Conservation (phyloP, 2,329 filamentous ascomycete genomes). For the Fusarium sp. region DNA sequence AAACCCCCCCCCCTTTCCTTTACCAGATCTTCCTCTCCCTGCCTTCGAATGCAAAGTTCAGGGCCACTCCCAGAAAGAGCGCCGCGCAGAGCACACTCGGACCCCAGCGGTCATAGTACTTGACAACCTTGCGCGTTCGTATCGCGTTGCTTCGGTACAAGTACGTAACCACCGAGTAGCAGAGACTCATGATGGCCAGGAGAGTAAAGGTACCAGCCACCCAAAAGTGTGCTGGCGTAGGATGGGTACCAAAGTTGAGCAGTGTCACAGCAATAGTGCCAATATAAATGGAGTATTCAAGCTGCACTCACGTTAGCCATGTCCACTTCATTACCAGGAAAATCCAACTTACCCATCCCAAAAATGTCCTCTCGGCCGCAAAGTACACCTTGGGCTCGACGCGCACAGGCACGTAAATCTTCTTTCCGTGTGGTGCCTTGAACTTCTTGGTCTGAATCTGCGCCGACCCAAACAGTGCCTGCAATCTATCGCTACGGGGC, state of each 20-base stretch:
- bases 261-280: conserved; percentile 87
- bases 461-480: conserved; percentile 65
- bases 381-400: conserved; percentile 99
- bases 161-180: conserved; percentile 87
- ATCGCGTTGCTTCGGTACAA: conserved; percentile 90
- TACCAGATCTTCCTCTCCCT: conserved; percentile 69
- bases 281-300: conserved; percentile 96
- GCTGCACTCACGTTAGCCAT: conserved; percentile 58
- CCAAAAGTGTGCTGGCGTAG: conserved; percentile 70
- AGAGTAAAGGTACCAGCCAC: conserved; percentile 84
- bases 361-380: conserved; percentile 93
- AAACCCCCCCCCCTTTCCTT: not conserved
- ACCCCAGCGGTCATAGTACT: conserved; percentile 91
- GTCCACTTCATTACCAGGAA: not conserved
- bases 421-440: conserved; percentile 84
- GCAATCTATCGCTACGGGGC: conserved; percentile 66
- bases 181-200: conserved; percentile 80
- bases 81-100: conserved; percentile 81
- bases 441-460: conserved; percentile 70
- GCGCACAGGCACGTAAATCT: conserved; percentile 94
- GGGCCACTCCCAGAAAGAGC: conserved; percentile 77
- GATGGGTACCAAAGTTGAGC: conserved; percentile 79
- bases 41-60: conserved; percentile 87
- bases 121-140: conserved; percentile 82
- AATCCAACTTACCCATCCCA: conserved; percentile 79